Conservation (phyloP, 1,139 yeast genomes). For the Candida sp. region DNA sequence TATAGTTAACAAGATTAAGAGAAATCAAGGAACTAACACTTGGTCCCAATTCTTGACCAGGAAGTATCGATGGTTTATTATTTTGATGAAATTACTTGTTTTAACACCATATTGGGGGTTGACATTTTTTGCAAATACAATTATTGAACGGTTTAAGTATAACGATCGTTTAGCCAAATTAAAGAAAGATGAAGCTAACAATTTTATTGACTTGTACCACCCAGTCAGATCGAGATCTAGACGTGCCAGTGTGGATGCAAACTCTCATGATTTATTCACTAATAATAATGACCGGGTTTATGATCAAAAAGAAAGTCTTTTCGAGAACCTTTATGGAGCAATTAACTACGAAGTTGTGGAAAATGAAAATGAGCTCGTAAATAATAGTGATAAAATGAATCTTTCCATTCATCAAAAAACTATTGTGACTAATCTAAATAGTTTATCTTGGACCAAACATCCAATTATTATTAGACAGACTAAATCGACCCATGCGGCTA, state of each 20-base stretch:
- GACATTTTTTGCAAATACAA: slow-evolving; percentile 43
- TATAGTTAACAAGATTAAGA: slow-evolving; percentile 1
- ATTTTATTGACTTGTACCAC: slow-evolving; percentile 27
- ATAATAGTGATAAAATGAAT: slow-evolving; percentile 31
- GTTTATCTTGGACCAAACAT: slow-evolving; percentile 61
- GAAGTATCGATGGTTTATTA: slow-evolving; percentile 35
- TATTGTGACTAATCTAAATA: slow-evolving; percentile 57
- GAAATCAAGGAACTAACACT: neutral
- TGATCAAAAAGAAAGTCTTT: slow-evolving; percentile 54
- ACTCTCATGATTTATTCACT: slow-evolving; percentile 7
- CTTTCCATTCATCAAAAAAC: slow-evolving; percentile 42
- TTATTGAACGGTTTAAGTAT: slow-evolving; percentile 38
- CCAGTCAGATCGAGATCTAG: slow-evolving; percentile 3
- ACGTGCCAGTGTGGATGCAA: slow-evolving; percentile 3
- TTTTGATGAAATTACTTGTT: slow-evolving; percentile 37
- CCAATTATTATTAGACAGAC: slow-evolving; percentile 69
- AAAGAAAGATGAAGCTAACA: slow-evolving; percentile 24
- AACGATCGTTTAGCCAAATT: slow-evolving; percentile 22
- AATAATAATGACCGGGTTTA: slow-evolving; percentile 28
- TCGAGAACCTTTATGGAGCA: slow-evolving; percentile 61
- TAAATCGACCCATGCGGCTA: slow-evolving; percentile 74
- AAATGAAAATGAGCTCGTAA: slow-evolving; percentile 28
- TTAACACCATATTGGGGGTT: slow-evolving; percentile 53
- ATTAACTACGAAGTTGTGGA: slow-evolving; percentile 32
- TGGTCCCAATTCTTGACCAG: slow-evolving; percentile 4